phyloP scores from a whole-genome alignment of 768 basidiomycete genomes.

The Mycena alexandri region DNA sequence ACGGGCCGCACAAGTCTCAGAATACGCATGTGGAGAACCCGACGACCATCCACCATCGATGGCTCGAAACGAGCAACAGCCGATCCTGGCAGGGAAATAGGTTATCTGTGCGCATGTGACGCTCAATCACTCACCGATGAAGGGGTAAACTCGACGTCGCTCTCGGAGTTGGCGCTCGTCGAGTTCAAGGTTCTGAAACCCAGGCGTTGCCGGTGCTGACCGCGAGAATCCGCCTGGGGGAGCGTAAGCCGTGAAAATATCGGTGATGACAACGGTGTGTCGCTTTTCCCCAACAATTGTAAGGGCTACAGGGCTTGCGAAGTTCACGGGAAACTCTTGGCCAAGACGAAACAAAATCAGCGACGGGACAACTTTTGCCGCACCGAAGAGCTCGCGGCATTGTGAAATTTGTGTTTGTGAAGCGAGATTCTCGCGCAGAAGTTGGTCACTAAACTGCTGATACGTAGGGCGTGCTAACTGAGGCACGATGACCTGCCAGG shows the following conservation, averaged over 20 bases:
- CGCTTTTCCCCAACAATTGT: background rate
- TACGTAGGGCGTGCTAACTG: background rate
- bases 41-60: background rate
- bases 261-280: background rate
- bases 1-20: background rate
- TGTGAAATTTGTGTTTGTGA: background rate
- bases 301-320: background rate
- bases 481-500: slow-evolving; percentile 4
- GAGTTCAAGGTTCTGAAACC: slow-evolving; percentile 3
- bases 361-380: background rate
- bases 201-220: background rate
- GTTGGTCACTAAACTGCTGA: background rate
- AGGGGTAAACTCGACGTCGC: too few relatives aligned
- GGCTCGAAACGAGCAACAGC: slow-evolving; percentile 4
- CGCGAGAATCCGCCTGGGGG: background rate
- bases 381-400: background rate
- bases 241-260: too few relatives aligned
- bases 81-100: background rate
- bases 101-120: background rate
- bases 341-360: background rate
- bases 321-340: background rate
- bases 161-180: background rate
- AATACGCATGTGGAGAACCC: slow-evolving; percentile 6
- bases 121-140: background rate
- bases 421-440: background rate